Base-by-base conservation (phyloP, 495 filamentous ascomycete species). In the Tetracladium marchalianum region DNA sequence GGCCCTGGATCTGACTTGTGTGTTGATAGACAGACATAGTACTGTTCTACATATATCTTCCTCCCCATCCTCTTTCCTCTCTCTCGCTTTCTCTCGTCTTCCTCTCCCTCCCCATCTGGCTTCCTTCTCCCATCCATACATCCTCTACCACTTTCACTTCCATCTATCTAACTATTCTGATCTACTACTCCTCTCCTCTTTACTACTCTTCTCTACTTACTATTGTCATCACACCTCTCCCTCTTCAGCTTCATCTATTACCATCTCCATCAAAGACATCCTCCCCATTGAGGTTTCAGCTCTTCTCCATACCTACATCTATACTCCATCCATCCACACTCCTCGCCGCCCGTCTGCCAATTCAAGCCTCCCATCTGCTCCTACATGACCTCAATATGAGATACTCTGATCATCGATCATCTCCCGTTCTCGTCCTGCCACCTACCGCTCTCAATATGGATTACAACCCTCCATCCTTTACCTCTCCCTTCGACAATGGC, bases 401-500 rank as follows among this genome's bases (percentile, higher is more conserved):
- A 19, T 53, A 18, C 37, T 44, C 5, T 31, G 34, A 6, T 42
- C 40, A 50, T 35, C 31, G 35, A 38, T 67, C 70, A 50, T 74
- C 72, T 51, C 73, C 73, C 53, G 62, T 75, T 53, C 66, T 73
- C 42, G 64, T 66, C 56, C 69, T 75, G 60, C 66, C 62, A 31
- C 62, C 71, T 47, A 67, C 69, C 56, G 58, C 61, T 45, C 69
- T 53, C 41, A 49, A 44, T 24, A 71, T 57, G 62, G 59, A 60
- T 62, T 58, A 52, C 51, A 62, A 50, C 52, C 62, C 55, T 56
- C 58, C 65, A 48, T 59, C 63, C 33, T 61, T 73, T 55, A 66
- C 61, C 52, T 65, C 68, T 11, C 52, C 65, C 43, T 38, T 56
- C 51, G 5, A 54, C 57, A 45, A 54, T 56, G 31, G 50, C 46